phyloP scores from a whole-genome alignment of 441 rosid genomes.

The Brassica hybrid region DNA sequence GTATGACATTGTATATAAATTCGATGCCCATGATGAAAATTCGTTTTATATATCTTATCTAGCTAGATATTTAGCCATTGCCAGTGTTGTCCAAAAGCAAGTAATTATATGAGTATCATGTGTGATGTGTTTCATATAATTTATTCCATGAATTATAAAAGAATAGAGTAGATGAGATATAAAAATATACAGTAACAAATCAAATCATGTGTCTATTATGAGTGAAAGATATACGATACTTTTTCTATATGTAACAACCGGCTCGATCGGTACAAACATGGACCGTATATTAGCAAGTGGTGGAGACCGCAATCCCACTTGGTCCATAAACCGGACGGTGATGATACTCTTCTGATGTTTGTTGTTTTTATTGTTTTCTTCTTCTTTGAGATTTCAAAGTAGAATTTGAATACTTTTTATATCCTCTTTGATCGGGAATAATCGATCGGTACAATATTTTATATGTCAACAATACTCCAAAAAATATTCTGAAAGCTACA shows the following conservation, averaged over 20 bases:
- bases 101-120: conserved; percentile 1
- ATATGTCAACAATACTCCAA: conserved; percentile 25
- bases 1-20: conserved; percentile 28
- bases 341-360: conserved; percentile 27
- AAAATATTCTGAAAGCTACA: conserved; percentile 18
- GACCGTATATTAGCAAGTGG: conserved; percentile 38
- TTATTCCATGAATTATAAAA: conserved; percentile 1
- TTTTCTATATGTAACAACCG: background rate
- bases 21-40: conserved; percentile 33
- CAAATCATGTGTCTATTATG: background rate
- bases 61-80: conserved; percentile 26
- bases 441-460: conserved; percentile 38
- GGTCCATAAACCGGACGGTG: conserved; percentile 27
- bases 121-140: conserved; percentile 2
- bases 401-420: conserved; percentile 28
- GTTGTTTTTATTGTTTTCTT: background rate
- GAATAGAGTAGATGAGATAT: background rate
- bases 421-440: conserved; percentile 35
- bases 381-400: conserved; percentile 11
- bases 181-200: background rate
- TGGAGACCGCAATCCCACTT: conserved; percentile 46
- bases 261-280: conserved; percentile 31
- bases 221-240: background rate
- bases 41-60: conserved; percentile 8
- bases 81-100: conserved; percentile 16